A percentile compares a stretch with the other conserved stretches of the same genome.
phyloP scores from a whole-genome alignment of 108 stramenopile genomes.

The Phaeodactylum tricornutum region DNA sequence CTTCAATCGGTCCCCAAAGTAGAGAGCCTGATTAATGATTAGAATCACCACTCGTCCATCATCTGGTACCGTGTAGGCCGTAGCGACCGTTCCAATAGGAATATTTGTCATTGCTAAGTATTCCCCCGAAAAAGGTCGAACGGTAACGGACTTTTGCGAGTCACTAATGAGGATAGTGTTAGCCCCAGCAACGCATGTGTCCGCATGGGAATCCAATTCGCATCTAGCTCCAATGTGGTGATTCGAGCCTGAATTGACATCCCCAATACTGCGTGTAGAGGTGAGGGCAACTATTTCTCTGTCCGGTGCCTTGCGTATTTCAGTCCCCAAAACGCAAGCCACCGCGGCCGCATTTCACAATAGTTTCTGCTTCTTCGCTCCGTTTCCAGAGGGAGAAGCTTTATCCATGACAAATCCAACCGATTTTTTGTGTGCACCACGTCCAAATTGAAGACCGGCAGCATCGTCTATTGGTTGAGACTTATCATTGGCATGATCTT shows the following conservation, averaged over 20 bases:
- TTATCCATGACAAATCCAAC: too few species aligned
- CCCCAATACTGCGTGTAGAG: too few species aligned
- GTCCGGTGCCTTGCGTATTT: too few species aligned
- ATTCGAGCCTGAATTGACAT: too few species aligned
- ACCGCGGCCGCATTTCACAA: too few species aligned
- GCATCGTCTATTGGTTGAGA: too few species aligned
- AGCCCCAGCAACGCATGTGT: constrained; percentile 13
- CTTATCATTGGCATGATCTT: too few species aligned
- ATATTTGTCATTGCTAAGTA: constrained; percentile 5
- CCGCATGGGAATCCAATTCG: constrained; percentile 20
- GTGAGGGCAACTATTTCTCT: too few species aligned
- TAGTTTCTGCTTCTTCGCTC: too few species aligned
- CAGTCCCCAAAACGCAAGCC: too few species aligned
- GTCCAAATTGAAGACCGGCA: background rate
- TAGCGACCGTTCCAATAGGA: constrained; percentile 22
- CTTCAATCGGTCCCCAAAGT: constrained; percentile 14
- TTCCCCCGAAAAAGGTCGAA: constrained; percentile 1
- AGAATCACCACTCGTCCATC: constrained; percentile 18
- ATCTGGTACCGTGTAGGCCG: constrained; percentile 10
- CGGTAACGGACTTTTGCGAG: constrained; percentile 2
- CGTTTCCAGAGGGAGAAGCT: too few species aligned
- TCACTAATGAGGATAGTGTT: constrained; percentile 2
- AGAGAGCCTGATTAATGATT: constrained; percentile 15
- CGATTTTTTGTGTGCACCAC: background rate
- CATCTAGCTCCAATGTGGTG: too few species aligned